Evolutionary conservation across 768 basidiomycete genomes (phyloP).

Genomic region (Boletus subparvulus): DNA sequence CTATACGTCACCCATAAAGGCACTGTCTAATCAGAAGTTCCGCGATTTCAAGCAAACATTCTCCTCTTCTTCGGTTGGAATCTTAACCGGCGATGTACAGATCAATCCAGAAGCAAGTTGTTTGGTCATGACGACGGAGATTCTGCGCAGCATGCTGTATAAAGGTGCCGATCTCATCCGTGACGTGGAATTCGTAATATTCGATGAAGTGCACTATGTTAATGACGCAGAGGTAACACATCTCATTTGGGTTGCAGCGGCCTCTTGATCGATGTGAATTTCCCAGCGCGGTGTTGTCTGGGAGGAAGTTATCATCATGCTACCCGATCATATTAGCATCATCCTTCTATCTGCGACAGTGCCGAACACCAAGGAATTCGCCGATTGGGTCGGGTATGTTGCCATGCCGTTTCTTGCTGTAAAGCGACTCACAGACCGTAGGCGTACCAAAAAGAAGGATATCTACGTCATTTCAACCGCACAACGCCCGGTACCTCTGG

Average conservation of each 20-base stretch:
- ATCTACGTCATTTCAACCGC: conserved; percentile 98
- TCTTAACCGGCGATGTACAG: conserved; percentile 97
- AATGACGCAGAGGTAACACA: conserved; percentile 90
- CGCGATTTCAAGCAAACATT: conserved; percentile 98
- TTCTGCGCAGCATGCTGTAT: conserved; percentile 96
- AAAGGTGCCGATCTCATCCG: conserved; percentile 98
- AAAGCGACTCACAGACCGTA: conserved; percentile 32
- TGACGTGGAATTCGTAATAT: conserved; percentile 99
- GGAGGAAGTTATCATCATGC: conserved; percentile 99
- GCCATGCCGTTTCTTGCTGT: conserved; percentile 4
- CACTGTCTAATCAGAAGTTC: conserved; percentile 98
- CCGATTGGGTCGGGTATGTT: conserved; percentile 96
- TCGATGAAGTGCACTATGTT: conserved; percentile 99
- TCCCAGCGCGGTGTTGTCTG: conserved; percentile 94
- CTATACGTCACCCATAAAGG: conserved; percentile 98
- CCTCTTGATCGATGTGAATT: conserved; percentile 15
- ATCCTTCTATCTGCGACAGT: conserved; percentile 97
- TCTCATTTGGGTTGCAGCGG: conserved; percentile 2
- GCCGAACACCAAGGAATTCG: conserved; percentile 97
- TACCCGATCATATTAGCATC: conserved; percentile 98
- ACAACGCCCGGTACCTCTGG: conserved; percentile 93
- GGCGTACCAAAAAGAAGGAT: conserved; percentile 98
- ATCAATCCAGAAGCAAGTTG: conserved; percentile 98
- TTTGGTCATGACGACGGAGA: conserved; percentile 97
- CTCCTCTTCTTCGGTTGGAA: conserved; percentile 86